Base-by-base conservation (phyloP, 2,329 filamentous ascomycete genomes). In the Penicillium sp. region DNA sequence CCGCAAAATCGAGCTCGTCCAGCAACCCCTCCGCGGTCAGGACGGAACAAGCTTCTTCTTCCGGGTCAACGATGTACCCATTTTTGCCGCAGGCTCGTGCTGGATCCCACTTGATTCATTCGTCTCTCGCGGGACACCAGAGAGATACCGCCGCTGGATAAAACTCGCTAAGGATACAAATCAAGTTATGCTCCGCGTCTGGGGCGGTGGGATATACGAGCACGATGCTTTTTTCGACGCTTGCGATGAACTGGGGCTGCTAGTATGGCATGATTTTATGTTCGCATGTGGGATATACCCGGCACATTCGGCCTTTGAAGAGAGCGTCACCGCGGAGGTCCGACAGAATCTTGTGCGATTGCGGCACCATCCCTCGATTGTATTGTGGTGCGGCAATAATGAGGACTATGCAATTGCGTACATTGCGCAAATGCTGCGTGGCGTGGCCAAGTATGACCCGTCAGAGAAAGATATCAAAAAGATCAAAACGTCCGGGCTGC, bases 331-430 rank as follows among this genome's bases (percentile, higher is more conserved):
- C 62, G 71, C 80, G 26, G 91, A 94, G 75, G 88, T 89, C 41
- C 75, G 83, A n/a, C 85, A 87, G 57, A 90, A 91, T 68, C 82
- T 91, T 48, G 83, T 83, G 72, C 82, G 90, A 51, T 82, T 97
- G 45, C 86, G 92, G 49, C 92, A 97, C 74, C 94, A 97, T 73
- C 91, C 93, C 0, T 93, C 87, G 13, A 90, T 97, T 66, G 89
- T 93, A 49, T 90, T 97, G 61, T 97, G 89, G 80, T 92, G 91
- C 3, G 94, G 93, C 15, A 97, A 97, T 78, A 97, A 97, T 71
- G 93, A 97, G 75, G 93, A 97, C 74, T 97, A 97, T 41, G 35
- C 35, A 4, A 41, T 41, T 15, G 35, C 35, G 15, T 41, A 41
- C 11, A 41, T 41, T 5, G 35, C 35, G 11, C 35, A 41, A 9